Base-by-base conservation (phyloP, 2,329 filamentous ascomycete species). In the Aspergillus pseudoviridinutans region DNA sequence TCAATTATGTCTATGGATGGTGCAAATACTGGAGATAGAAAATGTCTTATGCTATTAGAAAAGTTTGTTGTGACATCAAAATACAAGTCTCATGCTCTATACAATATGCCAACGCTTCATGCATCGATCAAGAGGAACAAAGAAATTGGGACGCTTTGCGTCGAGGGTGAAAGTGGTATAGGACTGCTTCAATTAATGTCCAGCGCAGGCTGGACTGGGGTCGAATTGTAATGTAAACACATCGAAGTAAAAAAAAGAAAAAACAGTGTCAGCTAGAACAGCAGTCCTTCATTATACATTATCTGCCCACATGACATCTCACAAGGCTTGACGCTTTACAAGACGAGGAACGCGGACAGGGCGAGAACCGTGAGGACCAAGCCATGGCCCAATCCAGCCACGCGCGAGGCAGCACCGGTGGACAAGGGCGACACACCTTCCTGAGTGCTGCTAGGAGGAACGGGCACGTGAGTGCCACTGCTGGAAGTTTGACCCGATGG, bases 371-470 rank as follows among this genome's bases (percentile, higher is more conserved):
- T 14, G 14, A 63, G 44, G n/a, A 44, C 35, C 22, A 56, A 47
- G 14, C 61, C 61, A 25, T 57, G 50, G n/a, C 53, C 46, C 50
- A 62, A 20, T n/a, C 50, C 58, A n/a, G 51, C 51, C 8, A 29
- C 27, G 27, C 55, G 57, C 10, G 61, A 53, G 17, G 62, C 66
- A 4, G 58, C 65, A 17, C 66, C 65, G 2, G 64, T 66, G 47
- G 60, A 66, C 2, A 64, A 38, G 8, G 66, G 64, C n/a, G 60
- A 49, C 32, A 50, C 55, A 22, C 53, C 57, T 10, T 47, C 60
- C 8, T 59, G 56, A 28, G 62, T 67, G 22, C 54, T 51, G 56
- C 58, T 65, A 46, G 65, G 63, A 10, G 49, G 50, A 10, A 55
- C 47, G 3, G 58, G 51, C 20, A 57, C 58, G 10, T 50, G 53